Evolutionary conservation across 2,329 filamentous ascomycete species (phyloP), one percentile per base, ranked within the genome.

Genomic region (Aspergillus sp.): DNA sequence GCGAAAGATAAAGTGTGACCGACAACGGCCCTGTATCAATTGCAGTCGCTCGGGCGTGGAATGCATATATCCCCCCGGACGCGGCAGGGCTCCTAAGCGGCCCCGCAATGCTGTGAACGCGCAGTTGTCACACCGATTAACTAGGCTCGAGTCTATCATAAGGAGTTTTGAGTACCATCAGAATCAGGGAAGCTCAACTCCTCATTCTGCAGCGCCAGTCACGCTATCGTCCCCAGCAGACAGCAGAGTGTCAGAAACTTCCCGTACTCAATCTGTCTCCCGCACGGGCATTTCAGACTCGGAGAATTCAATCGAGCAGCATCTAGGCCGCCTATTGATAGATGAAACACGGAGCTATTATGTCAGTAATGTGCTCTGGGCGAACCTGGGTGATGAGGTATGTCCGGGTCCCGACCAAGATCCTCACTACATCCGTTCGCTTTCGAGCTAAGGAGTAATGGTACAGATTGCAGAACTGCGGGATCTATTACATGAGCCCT

Each of bases 301-400:
- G 0, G 25, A 7, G 5, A 25, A 11, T 32, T 32, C 27, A 8
- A 39, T 53, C 17, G 61, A 59, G 25, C 47, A 73, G 48, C 75
- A 83, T 52, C 83, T 87, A 67, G 85, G 86, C 15, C 77, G 85
- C 25, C 72, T 88, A 56, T 82, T 87, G 1, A 81, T 88, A 52
- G 84, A 85, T 63, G 83, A 86, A 61, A 84, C 83, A 25, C 79
- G 80, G 64, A 87, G 83, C 66, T 77, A 84, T 60, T 88, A 88
- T 70, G 83, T 88, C 66, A 87, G 84, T 70, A 87, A 84, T 68
- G 82, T 81, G 21, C 85, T 87, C 63, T 87, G 84, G 84, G 83
- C 84, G 3, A 84, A 80, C 64, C 74, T 88, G 63, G 85, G 83
- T 58, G 84, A 85, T 56, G 84, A 86, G 75, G 81, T 82, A 66